A percentile compares a stretch with the other conserved stretches of the same genome.
Evolutionary conservation across 441 rosid genomes (phyloP).

Genomic region (Syzygium syzygioides): DNA sequence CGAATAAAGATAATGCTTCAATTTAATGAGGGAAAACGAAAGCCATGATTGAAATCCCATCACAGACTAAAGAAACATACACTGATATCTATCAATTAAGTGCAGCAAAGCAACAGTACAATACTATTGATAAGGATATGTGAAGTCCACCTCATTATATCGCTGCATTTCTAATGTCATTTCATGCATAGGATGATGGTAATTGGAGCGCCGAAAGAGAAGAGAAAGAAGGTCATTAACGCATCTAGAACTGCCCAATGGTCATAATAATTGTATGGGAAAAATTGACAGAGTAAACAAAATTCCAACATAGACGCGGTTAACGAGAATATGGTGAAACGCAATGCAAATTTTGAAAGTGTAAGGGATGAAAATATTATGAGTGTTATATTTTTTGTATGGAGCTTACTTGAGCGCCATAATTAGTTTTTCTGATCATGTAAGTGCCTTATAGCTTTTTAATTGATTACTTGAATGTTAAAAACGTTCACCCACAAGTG

Average conservation of each 20-base stretch:
- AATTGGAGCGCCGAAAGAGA: neutral
- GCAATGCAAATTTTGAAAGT: neutral
- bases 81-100: neutral
- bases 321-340: neutral
- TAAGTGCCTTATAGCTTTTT: neutral
- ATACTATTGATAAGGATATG: neutral
- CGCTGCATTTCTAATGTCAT: neutral
- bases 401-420: neutral
- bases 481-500: neutral
- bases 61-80: neutral
- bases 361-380: neutral
- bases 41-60: neutral
- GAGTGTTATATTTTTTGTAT: neutral
- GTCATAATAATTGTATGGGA: neutral
- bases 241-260: neutral
- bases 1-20: neutral
- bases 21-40: neutral
- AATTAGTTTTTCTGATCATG: neutral
- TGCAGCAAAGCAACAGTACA: neutral
- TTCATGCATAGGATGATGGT: neutral
- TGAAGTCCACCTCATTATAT: neutral
- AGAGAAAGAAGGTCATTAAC: neutral
- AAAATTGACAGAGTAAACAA: neutral
- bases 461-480: neutral
- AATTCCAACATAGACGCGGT: neutral